Evolutionary conservation across 768 basidiomycete species (phyloP).

Genomic region (Auricularia heimuer): DNA sequence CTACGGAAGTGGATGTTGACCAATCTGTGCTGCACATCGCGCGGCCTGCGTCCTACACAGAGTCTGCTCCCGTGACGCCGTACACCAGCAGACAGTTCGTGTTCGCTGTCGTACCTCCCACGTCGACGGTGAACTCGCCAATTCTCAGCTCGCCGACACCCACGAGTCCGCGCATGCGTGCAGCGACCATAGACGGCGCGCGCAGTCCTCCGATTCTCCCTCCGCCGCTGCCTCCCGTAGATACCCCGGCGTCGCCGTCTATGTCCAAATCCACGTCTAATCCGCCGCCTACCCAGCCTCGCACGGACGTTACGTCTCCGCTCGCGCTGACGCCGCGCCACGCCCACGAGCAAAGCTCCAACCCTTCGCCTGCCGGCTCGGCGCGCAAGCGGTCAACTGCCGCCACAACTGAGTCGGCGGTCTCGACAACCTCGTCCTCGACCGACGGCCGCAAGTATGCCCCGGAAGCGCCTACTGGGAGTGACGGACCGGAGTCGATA

Average conservation of each 20-base stretch:
- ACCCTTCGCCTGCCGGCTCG: background rate
- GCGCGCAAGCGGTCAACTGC: background rate
- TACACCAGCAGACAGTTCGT: background rate
- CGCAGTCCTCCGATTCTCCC: background rate
- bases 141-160: slow-evolving; percentile 7
- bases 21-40: slow-evolving; percentile 68
- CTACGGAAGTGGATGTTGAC: slow-evolving; percentile 46
- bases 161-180: slow-evolving; percentile 2
- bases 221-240: background rate
- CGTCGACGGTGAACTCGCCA: slow-evolving; percentile 7
- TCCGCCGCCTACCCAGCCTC: background rate
- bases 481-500: slow-evolving; percentile 81
- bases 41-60: slow-evolving; percentile 67
- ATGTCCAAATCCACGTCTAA: background rate
- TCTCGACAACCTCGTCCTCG: slow-evolving; percentile 15
- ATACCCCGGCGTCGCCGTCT: background rate
- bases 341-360: background rate
- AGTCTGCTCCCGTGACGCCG: slow-evolving; percentile 42
- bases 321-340: background rate
- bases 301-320: background rate
- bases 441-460: slow-evolving; percentile 22
- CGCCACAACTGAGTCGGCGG: slow-evolving; percentile 22
- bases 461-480: slow-evolving; percentile 46
- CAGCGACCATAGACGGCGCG: background rate
- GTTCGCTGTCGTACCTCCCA: background rate